These are phyloP conservation scores for Ustilago cynodontis DNA, from an alignment of 1,284 basidiomycete species.

Conservation along the genomic window DNA sequence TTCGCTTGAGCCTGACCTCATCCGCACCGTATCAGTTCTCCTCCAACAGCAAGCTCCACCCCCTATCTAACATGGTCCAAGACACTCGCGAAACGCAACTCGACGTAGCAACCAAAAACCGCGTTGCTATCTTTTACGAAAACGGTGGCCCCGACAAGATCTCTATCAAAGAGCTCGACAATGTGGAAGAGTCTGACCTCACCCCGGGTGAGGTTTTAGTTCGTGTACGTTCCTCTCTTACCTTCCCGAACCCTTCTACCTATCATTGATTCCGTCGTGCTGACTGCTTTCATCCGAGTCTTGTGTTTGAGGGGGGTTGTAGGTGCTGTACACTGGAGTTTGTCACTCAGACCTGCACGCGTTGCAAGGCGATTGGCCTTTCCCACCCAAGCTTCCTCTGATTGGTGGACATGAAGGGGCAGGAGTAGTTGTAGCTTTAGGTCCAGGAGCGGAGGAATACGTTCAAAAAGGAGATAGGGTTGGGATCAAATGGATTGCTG, in stretches of 20 bases:
- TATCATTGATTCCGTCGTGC: too few relatives aligned
- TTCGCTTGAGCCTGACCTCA: too few relatives aligned
- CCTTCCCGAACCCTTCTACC: background rate
- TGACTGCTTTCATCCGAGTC: background rate
- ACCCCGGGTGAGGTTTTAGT: slow-evolving; percentile 83
- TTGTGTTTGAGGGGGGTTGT: background rate
- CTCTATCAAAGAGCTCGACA: slow-evolving; percentile 35
- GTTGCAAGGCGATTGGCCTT: slow-evolving; percentile 66
- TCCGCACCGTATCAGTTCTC: too few relatives aligned
- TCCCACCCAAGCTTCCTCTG: slow-evolving; percentile 76
- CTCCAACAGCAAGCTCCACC: background rate
- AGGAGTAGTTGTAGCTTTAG: slow-evolving; percentile 80
- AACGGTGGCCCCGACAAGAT: slow-evolving; percentile 52
- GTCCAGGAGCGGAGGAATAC: slow-evolving; percentile 75
- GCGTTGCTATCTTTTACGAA: slow-evolving; percentile 51
- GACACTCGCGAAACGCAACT: slow-evolving; percentile 45
- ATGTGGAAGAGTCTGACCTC: slow-evolving; percentile 72
- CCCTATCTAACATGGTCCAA: slow-evolving; percentile 22
- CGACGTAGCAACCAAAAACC: slow-evolving; percentile 33
- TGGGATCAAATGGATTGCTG: slow-evolving; percentile 78
- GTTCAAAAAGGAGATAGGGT: slow-evolving; percentile 80
- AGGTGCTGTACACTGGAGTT: slow-evolving; percentile 50
- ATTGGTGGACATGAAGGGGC: slow-evolving; percentile 85
- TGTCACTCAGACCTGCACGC: slow-evolving; percentile 57
- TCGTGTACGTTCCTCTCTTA: slow-evolving; percentile 73